A percentile compares a stretch with the other conserved stretches of the same genome.
phyloP scores from a whole-genome alignment of 176 grass and related monocot genomes.

The Echinochloa phyllopogon region DNA sequence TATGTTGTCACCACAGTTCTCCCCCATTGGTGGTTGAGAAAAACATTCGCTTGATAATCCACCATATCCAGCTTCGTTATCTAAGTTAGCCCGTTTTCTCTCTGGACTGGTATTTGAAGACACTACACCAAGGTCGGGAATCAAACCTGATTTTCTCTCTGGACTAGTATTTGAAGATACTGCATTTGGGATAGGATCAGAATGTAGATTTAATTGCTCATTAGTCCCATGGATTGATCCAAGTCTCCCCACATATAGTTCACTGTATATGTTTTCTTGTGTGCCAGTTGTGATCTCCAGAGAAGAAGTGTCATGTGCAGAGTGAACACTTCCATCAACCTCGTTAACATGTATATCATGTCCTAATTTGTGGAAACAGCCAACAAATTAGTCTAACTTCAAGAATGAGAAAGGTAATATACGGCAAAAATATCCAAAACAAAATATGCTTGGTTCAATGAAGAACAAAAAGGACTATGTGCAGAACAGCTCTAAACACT shows the following conservation, averaged over 20 bases:
- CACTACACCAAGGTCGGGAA: neutral
- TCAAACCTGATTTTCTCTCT: neutral
- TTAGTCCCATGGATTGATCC: neutral
- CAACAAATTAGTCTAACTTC: conserved; percentile 34
- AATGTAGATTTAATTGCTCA: conserved; percentile 10
- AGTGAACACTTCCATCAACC: conserved; percentile 41
- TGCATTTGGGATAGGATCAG: conserved; percentile 8
- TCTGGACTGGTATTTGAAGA: conserved; percentile 13
- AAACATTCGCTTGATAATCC: conserved; percentile 24
- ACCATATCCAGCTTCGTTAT: conserved; percentile 24
- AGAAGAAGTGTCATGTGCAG: conserved; percentile 37
- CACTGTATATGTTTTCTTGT: conserved; percentile 13
- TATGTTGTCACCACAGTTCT: conserved; percentile 17
- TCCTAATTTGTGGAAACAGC: conserved; percentile 12
- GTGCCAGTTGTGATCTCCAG: conserved; percentile 14
- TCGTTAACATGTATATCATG: conserved; percentile 28
- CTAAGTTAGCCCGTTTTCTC: conserved; percentile 21
- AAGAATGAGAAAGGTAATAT: conserved; percentile 13
- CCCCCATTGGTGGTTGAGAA: neutral
- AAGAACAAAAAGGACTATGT: conserved; percentile 6
- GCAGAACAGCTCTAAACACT: neutral
- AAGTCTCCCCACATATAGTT: neutral
- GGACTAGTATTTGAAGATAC: conserved; percentile 11
- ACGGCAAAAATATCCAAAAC: neutral
- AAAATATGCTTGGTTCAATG: conserved; percentile 24